Evolutionary conservation across 768 basidiomycete genomes (phyloP).

Genomic region (Lactifluus hygrophoroides): DNA sequence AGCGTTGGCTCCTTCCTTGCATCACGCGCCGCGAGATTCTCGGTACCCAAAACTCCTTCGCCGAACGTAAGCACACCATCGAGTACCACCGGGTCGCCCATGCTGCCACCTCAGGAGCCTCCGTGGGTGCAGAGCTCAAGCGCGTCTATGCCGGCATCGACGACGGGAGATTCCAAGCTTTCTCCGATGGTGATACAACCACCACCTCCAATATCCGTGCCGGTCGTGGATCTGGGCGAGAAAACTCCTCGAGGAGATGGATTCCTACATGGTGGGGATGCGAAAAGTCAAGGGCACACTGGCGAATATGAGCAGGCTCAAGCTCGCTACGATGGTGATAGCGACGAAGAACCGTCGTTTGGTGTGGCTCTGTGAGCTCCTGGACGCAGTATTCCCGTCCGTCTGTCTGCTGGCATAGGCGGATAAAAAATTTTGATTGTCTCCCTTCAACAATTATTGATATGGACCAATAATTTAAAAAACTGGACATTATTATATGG

Average conservation of each 20-base stretch:
- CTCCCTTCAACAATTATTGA: background rate
- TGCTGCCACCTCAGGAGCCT: background rate
- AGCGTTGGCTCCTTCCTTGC: slow-evolving; percentile 21
- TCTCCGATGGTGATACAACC: background rate
- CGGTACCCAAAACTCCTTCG: background rate
- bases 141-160: background rate
- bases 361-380: slow-evolving; percentile 13
- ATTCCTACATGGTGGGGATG: background rate
- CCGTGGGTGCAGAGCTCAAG: background rate
- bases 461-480: background rate
- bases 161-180: background rate
- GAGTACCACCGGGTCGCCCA: slow-evolving; percentile 4
- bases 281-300: background rate
- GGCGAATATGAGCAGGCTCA: background rate
- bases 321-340: background rate
- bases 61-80: slow-evolving; percentile 9
- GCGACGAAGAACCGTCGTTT: slow-evolving; percentile 13
- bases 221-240: background rate
- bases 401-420: slow-evolving; percentile 2
- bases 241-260: slow-evolving; percentile 1
- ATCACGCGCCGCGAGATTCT: slow-evolving; percentile 11
- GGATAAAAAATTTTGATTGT: background rate
- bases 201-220: background rate
- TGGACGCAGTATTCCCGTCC: background rate
- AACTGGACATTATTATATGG: background rate